phyloP scores from a whole-genome alignment of 306 rosid genomes.

The Crotalaria pallida region DNA sequence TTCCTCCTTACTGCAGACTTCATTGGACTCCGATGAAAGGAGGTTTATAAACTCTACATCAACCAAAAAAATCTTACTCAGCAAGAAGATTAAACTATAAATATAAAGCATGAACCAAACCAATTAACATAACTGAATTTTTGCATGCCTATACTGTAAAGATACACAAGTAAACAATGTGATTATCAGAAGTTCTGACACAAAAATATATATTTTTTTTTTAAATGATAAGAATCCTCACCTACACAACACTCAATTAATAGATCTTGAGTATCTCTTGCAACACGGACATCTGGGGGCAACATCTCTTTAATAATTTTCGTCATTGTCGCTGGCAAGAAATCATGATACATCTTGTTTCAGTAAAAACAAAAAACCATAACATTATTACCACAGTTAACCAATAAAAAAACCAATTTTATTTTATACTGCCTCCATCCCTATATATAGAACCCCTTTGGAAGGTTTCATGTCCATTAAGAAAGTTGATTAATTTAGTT shows the following conservation, averaged over 20 bases:
- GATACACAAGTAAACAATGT: neutral
- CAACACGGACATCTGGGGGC: constrained; percentile 91
- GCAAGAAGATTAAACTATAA: constrained; percentile 6
- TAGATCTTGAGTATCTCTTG: constrained; percentile 91
- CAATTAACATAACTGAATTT: neutral
- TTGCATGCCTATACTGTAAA: neutral
- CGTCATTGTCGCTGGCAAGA: constrained; percentile 80
- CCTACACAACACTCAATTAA: constrained; percentile 93
- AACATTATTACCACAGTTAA: neutral
- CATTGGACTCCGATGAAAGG: constrained; percentile 84
- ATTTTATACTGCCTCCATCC: no score
- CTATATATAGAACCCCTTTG: no score
- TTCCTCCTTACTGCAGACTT: constrained; percentile 84
- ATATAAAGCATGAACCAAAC: neutral
- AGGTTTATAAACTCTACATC: constrained; percentile 89
- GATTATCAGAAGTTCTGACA: neutral
- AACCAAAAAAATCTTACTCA: constrained; percentile 15
- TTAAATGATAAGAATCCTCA: constrained; percentile 23
- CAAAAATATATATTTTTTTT: neutral
- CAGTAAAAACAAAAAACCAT: neutral
- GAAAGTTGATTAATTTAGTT: no score
- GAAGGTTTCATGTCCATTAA: no score
- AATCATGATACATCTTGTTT: neutral
- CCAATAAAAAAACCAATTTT: neutral
- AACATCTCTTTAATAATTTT: constrained; percentile 91